Evolutionary conservation across 352 stramenopile species (phyloP).

Genomic region (Phytophthora sp.): DNA sequence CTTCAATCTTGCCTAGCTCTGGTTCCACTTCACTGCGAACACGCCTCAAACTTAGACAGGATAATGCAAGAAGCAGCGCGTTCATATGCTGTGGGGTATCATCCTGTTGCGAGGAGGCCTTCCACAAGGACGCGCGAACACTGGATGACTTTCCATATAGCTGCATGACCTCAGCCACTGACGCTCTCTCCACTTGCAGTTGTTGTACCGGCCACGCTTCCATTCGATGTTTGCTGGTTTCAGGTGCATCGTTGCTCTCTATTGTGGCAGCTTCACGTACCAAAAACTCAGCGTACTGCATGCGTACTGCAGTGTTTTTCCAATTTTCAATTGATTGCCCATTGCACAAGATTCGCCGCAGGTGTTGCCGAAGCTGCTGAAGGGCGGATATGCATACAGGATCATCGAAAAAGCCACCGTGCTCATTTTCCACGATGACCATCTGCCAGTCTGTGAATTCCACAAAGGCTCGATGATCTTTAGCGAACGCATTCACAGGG

Average conservation of each 20-base stretch:
- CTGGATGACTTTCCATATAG: slow-evolving; percentile 54
- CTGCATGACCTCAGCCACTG: slow-evolving; percentile 47
- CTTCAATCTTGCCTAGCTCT: slow-evolving; percentile 82
- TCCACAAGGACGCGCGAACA: slow-evolving; percentile 47
- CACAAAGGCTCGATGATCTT: slow-evolving; percentile 60
- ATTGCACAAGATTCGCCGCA: slow-evolving; percentile 68
- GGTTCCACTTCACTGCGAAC: slow-evolving; percentile 79
- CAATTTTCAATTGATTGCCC: slow-evolving; percentile 67
- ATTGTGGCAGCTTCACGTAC: slow-evolving; percentile 28
- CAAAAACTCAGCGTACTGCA: slow-evolving; percentile 62
- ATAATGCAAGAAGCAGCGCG: slow-evolving; percentile 55
- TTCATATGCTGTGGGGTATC: slow-evolving; percentile 41
- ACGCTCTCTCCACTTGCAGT: slow-evolving; percentile 52
- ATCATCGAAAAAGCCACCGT: slow-evolving; percentile 54
- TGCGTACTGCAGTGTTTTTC: slow-evolving; percentile 41
- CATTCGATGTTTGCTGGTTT: slow-evolving; percentile 23
- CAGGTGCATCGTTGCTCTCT: neutral
- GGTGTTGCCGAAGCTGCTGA: slow-evolving; percentile 49
- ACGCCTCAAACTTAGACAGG: slow-evolving; percentile 68
- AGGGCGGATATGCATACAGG: slow-evolving; percentile 42
- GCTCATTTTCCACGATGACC: slow-evolving; percentile 78
- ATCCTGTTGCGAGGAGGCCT: slow-evolving; percentile 38
- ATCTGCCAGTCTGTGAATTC: slow-evolving; percentile 65
- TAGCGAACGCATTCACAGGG: slow-evolving; percentile 53
- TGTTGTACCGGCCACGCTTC: slow-evolving; percentile 31